Evolutionary conservation across 176 grass and related monocot species (phyloP), one percentile per base, ranked within the genome.

Genomic region (Secale cereale): DNA sequence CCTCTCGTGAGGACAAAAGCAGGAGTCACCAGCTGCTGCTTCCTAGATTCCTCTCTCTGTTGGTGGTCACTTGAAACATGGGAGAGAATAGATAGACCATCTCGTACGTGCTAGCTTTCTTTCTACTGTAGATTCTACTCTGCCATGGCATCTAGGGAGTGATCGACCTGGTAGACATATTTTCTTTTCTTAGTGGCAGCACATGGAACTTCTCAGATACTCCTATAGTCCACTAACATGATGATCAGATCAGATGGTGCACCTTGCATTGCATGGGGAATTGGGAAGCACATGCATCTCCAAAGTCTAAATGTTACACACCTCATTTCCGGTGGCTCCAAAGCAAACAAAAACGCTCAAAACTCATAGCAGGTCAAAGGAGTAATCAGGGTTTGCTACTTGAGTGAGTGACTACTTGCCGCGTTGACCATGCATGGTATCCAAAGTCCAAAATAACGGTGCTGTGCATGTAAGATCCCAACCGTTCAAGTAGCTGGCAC

Each of bases 21-120:
- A 83, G 41, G 68, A 69, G 75, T 74, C 76, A 80, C 67, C 76
- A 80, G 80, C 28, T 72, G 80, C 40, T 11, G 37, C 20, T 69
- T 10, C 20, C 3, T 20, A 10, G 17, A 6, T 7, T 19, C 37
- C 0, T 22, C 40, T 65, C 26, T 46, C 10, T 22, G 4, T 31
- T 29, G 26, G 8, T 57, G 0, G 43, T 30, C n/a, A n/a, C n/a
- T n/a, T n/a, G n/a, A n/a, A n/a, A n/a, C n/a, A n/a, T n/a, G n/a
- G n/a, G n/a, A n/a, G n/a, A n/a, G n/a, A n/a, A n/a, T n/a, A n/a
- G n/a, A n/a, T n/a, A n/a, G n/a, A n/a, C n/a, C n/a, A n/a, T n/a
- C n/a, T n/a, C n/a, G n/a, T 6, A 5, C 36, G 40, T 39, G 10
- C 2, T 45, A 56, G 19, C 70, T 45, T 73, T 73, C n/a, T 14